Evolutionary conservation across 1,284 basidiomycete genomes (phyloP).

Genomic region (Puccinia novopanici): DNA sequence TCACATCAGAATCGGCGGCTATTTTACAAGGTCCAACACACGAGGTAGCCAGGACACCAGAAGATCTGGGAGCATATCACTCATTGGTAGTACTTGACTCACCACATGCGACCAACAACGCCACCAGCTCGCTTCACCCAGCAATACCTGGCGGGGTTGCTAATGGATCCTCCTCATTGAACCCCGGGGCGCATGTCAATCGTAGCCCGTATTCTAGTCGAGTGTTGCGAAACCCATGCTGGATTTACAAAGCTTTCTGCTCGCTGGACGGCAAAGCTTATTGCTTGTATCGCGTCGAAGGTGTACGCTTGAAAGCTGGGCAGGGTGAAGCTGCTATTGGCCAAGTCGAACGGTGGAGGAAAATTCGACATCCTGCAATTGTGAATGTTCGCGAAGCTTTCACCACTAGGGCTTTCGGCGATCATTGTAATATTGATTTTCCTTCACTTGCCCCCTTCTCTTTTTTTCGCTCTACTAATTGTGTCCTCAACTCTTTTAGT

Average conservation of each 20-base stretch:
- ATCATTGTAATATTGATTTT: slow-evolving; percentile 70
- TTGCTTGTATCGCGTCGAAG: slow-evolving; percentile 62
- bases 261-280: slow-evolving; percentile 57
- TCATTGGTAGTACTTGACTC: slow-evolving; percentile 77
- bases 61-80: slow-evolving; percentile 88
- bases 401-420: slow-evolving; percentile 88
- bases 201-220: background rate
- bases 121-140: slow-evolving; percentile 68
- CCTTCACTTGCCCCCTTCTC: background rate
- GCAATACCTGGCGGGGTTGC: slow-evolving; percentile 78
- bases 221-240: slow-evolving; percentile 44
- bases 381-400: slow-evolving; percentile 87
- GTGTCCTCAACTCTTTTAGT: background rate
- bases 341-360: slow-evolving; percentile 82
- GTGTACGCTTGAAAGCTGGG: slow-evolving; percentile 75
- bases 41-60: slow-evolving; percentile 69
- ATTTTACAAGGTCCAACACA: slow-evolving; percentile 54
- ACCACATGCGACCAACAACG: slow-evolving; percentile 62
- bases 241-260: slow-evolving; percentile 48
- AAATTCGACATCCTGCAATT: slow-evolving; percentile 82
- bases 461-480: background rate
- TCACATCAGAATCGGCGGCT: slow-evolving; percentile 42
- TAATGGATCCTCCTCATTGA: slow-evolving; percentile 77
- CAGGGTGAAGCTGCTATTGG: slow-evolving; percentile 71
- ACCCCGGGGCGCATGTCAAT: slow-evolving; percentile 60